A percentile compares a stretch with the other conserved stretches of the same genome.
These are phyloP conservation scores for Trametes cinnabarina DNA, from an alignment of 768 basidiomycete genomes.

Conservation along the genomic window DNA sequence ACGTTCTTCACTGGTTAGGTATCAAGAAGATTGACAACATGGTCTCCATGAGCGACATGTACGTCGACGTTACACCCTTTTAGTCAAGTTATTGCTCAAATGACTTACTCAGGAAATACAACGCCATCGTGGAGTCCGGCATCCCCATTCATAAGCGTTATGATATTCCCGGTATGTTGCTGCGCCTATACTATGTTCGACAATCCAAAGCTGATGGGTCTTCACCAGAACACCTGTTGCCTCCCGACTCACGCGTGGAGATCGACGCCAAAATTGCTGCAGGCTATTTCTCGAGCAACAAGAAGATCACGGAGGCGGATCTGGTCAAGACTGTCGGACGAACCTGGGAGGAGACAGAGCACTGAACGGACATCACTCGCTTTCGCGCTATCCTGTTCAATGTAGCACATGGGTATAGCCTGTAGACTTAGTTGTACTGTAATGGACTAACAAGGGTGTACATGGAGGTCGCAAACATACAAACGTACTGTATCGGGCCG, in stretches of 20 bases:
- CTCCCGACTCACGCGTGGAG: constrained; percentile 87
- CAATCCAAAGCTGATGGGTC: neutral
- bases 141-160: constrained; percentile 81
- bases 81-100: no score
- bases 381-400: neutral
- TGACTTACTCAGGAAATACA: constrained; percentile 92
- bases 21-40: constrained; percentile 87
- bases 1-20: constrained; percentile 93
- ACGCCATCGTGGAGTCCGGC: constrained; percentile 87
- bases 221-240: constrained; percentile 73
- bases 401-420: constrained; percentile 1
- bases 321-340: constrained; percentile 83
- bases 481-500: neutral
- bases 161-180: constrained; percentile 72
- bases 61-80: constrained; percentile 15
- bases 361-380: constrained; percentile 37
- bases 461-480: neutral
- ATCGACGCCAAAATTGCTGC: constrained; percentile 96
- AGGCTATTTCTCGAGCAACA: constrained; percentile 86
- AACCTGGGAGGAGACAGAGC: constrained; percentile 88
- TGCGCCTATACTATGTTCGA: neutral
- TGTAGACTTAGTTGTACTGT: constrained; percentile 7
- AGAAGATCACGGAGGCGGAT: constrained; percentile 74
- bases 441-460: neutral
- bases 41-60: constrained; percentile 91